Evolutionary conservation across 2,329 filamentous ascomycete species (phyloP).

Genomic region (Dothistroma septosporum): DNA sequence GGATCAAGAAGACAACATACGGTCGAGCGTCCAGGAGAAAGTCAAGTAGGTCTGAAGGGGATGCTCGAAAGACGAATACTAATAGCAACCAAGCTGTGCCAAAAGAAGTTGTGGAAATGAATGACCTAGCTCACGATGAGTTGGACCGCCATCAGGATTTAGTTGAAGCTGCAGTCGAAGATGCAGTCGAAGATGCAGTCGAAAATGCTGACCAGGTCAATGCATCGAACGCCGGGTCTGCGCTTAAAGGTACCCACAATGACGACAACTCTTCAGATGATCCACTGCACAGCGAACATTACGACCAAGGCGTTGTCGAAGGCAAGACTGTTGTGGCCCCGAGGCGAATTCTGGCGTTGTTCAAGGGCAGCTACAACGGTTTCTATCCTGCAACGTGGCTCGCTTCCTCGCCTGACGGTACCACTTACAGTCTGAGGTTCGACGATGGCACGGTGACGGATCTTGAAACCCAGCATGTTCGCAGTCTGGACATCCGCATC

Average conservation of each 20-base stretch:
- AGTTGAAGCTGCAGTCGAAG: neutral
- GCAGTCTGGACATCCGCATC: slow-evolving; percentile 40
- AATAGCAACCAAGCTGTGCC: neutral
- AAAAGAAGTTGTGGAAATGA: neutral
- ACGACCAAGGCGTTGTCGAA: neutral
- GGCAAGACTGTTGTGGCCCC: slow-evolving; percentile 27
- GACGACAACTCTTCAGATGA: neutral
- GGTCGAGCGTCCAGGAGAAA: slow-evolving; percentile 16
- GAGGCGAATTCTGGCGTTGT: slow-evolving; percentile 56
- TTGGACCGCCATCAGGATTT: neutral
- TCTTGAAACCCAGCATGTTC: slow-evolving; percentile 39
- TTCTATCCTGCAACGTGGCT: slow-evolving; percentile 60
- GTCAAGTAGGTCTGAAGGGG: slow-evolving; percentile 4
- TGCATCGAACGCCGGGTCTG: neutral
- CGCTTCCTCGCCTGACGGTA: slow-evolving; percentile 40
- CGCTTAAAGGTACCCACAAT: neutral
- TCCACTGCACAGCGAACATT: neutral
- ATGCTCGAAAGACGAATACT: neutral
- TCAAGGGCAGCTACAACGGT: slow-evolving; percentile 49
- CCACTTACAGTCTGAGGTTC: slow-evolving; percentile 46
- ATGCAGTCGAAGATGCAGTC: no score
- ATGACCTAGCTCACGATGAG: neutral
- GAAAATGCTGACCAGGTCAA: neutral
- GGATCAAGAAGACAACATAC: slow-evolving; percentile 17
- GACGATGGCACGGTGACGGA: slow-evolving; percentile 45